Percentiles rank a stretch among this genome's conserved stretches.
Evolutionary conservation across 768 basidiomycete genomes (phyloP).

Genomic region (Thelephora ganbajun): DNA sequence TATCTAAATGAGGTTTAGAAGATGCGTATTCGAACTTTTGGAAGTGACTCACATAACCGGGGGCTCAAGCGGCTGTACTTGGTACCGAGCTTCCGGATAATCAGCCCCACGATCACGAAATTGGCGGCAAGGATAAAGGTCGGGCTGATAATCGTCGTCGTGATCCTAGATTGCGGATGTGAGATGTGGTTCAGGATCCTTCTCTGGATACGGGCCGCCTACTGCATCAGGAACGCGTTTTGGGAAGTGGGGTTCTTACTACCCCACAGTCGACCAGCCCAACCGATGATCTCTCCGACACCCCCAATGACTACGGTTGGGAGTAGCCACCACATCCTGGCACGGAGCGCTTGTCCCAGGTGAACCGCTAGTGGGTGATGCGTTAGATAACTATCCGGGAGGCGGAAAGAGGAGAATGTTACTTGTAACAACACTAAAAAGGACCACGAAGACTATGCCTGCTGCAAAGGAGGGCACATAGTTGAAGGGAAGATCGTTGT

Average conservation of each 20-base stretch:
- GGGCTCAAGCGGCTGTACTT: slow-evolving; percentile 33
- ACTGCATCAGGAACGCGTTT: slow-evolving; percentile 29
- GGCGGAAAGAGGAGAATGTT: slow-evolving; percentile 1
- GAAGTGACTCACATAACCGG: slow-evolving; percentile 23
- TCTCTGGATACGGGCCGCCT: slow-evolving; percentile 4
- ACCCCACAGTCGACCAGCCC: slow-evolving; percentile 24
- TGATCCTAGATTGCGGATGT: slow-evolving; percentile 22
- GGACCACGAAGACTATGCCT: slow-evolving; percentile 20
- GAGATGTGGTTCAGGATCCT: background rate
- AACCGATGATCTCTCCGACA: slow-evolving; percentile 23
- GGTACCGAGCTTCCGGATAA: slow-evolving; percentile 29
- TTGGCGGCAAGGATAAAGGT: slow-evolving; percentile 44
- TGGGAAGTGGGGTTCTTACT: slow-evolving; percentile 11
- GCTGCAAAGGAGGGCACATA: background rate
- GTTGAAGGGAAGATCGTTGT: background rate
- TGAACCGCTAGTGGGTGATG: slow-evolving; percentile 11
- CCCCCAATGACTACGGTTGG: slow-evolving; percentile 19
- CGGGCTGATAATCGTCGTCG: slow-evolving; percentile 38
- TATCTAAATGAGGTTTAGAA: slow-evolving; percentile 19
- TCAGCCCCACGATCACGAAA: slow-evolving; percentile 40
- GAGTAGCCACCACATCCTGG: slow-evolving; percentile 22
- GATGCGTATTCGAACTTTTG: background rate
- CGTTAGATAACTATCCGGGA: background rate
- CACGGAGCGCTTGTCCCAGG: slow-evolving; percentile 14
- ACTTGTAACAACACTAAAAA: slow-evolving; percentile 20